phyloP scores from a whole-genome alignment of 208 protist genomes.

The Trypanosoma lewisi region DNA sequence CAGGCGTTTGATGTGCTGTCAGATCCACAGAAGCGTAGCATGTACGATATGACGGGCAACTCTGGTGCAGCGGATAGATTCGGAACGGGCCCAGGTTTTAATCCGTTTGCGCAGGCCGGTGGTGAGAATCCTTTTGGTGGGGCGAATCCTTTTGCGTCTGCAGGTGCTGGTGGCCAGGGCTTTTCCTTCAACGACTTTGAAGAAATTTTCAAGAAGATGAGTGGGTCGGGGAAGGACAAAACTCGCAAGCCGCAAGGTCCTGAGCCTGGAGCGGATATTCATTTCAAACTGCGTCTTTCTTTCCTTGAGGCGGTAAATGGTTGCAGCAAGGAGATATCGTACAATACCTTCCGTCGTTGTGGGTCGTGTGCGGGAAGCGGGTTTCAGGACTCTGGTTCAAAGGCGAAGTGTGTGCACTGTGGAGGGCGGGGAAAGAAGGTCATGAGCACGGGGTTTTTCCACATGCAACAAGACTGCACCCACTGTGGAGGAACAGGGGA shows the following conservation, averaged over 20 bases:
- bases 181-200: constrained; percentile 90
- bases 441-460: constrained; percentile 90
- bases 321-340: constrained; percentile 86
- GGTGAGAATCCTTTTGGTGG: constrained; percentile 35
- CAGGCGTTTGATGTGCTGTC: constrained; percentile 89
- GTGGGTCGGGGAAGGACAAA: constrained; percentile 78
- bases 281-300: constrained; percentile 75
- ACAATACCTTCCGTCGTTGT: constrained; percentile 87
- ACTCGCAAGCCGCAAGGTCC: constrained; percentile 80
- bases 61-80: constrained; percentile 61
- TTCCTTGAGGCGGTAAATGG: constrained; percentile 90
- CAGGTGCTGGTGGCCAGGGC: constrained; percentile 38
- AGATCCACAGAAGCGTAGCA: constrained; percentile 87
- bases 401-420: constrained; percentile 83
- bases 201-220: constrained; percentile 90
- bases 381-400: constrained; percentile 71
- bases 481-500: constrained; percentile 87
- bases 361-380: constrained; percentile 79
- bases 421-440: constrained; percentile 86
- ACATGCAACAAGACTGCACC: constrained; percentile 91
- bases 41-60: constrained; percentile 91
- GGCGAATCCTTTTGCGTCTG: constrained; percentile 42
- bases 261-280: constrained; percentile 83
- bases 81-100: constrained; percentile 45
- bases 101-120: constrained; percentile 33